Conservation (phyloP, 306 rosid genomes). For the Quercus robur region DNA sequence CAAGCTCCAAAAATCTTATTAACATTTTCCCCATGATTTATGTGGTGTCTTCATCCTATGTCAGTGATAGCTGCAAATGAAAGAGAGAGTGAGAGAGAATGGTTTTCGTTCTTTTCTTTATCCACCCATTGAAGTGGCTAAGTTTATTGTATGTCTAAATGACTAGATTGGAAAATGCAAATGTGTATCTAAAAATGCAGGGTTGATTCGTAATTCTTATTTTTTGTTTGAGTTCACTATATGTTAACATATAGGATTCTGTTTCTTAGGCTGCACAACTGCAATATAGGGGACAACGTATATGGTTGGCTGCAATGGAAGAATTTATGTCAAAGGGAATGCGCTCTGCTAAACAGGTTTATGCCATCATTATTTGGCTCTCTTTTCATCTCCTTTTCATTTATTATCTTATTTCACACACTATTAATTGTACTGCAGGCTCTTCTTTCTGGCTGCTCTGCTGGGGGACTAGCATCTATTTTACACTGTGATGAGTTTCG, state of each 20-base stretch:
- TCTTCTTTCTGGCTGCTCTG: conserved; percentile 98
- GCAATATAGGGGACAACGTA: conserved; percentile 89
- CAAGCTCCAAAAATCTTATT: not conserved
- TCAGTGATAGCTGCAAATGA: not conserved
- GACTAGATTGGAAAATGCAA: not conserved
- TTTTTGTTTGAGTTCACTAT: conserved; percentile 4
- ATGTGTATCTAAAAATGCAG: not conserved
- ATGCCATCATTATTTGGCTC: not conserved
- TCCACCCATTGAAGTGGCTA: not conserved
- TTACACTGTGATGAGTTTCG: conserved; percentile 85
- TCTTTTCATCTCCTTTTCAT: not conserved
- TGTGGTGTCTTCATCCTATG: not conserved
- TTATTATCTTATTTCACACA: conserved; percentile 5
- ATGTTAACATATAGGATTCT: conserved; percentile 2
- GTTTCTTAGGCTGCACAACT: conserved; percentile 50
- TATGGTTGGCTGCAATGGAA: conserved; percentile 89
- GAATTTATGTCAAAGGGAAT: conserved; percentile 87
- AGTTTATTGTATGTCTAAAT: conserved; percentile 3
- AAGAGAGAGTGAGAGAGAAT: conserved; percentile 10
- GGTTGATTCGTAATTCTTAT: not conserved
- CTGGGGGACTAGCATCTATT: conserved; percentile 91
- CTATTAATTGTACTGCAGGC: conserved; percentile 46
- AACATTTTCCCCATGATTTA: not conserved
- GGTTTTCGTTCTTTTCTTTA: not conserved
- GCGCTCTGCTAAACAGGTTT: conserved; percentile 77